Conservation (phyloP, 129 eudicot species). For the Erigeron canadensis region DNA sequence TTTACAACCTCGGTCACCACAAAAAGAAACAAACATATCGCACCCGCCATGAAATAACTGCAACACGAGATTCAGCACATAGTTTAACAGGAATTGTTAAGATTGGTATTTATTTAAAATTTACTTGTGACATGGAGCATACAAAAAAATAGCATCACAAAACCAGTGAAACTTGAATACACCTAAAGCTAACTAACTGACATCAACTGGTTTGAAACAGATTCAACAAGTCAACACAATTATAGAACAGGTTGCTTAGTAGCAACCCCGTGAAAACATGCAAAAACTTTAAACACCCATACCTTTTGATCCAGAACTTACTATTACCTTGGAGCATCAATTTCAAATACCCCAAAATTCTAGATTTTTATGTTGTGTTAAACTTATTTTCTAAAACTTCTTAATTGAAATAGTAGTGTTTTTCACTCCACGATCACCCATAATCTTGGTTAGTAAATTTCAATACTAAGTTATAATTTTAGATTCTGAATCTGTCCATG, state of each 20-base stretch:
- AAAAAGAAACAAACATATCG: not conserved
- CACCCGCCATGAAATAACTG: not conserved
- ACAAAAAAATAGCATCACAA: not conserved
- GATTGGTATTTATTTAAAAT: not conserved
- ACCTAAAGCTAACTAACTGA: not conserved
- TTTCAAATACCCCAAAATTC: not conserved
- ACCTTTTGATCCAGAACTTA: not conserved
- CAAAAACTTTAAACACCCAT: not conserved
- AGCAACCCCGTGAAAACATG: not conserved
- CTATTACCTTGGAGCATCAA: not conserved
- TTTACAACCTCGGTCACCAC: slow-evolving; percentile 10
- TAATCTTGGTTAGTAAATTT: not conserved
- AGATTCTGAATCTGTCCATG: not conserved
- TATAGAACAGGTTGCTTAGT: not conserved
- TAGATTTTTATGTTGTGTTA: no score
- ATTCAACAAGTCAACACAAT: not conserved
- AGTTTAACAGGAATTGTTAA: not conserved
- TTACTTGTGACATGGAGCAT: not conserved
- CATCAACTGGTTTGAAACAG: not conserved
- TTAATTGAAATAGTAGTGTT: no score
- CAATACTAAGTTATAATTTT: not conserved
- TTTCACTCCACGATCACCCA: no score
- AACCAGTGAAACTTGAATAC: not conserved
- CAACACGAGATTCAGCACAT: not conserved
- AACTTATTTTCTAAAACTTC: no score